These are phyloP conservation scores for Dactylellina drechsleri DNA, from an alignment of 2,329 filamentous ascomycete species.

Conservation along the genomic window DNA sequence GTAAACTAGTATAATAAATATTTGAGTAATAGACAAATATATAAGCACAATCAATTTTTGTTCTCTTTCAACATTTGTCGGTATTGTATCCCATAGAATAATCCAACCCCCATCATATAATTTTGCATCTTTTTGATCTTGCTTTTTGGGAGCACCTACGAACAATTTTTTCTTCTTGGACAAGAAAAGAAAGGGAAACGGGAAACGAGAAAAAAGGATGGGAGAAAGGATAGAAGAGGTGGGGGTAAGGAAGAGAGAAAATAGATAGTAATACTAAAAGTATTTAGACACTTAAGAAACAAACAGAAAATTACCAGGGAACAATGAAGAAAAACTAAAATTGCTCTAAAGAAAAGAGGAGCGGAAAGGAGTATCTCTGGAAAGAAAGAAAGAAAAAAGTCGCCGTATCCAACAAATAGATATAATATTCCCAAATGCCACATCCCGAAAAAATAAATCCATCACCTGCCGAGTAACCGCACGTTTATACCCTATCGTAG, in stretches of 20 bases:
- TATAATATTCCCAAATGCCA: conserved; percentile 28
- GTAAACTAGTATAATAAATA: no score
- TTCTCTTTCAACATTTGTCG: no score
- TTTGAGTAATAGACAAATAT: no score
- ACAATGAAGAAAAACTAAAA: conserved; percentile 13
- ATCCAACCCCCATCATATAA: no score
- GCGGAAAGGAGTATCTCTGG: conserved; percentile 43
- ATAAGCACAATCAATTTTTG: no score
- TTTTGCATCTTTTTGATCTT: no score
- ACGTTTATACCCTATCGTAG: conserved; percentile 43
- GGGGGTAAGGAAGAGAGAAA: background rate
- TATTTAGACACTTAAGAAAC: conserved; percentile 1
- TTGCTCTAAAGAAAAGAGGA: conserved; percentile 40
- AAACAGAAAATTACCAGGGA: background rate
- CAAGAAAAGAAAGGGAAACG: background rate
- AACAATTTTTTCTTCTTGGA: background rate
- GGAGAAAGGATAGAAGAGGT: background rate
- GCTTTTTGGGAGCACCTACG: background rate
- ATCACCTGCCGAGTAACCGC: background rate
- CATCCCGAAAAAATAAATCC: conserved; percentile 4
- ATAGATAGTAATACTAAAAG: conserved; percentile 37
- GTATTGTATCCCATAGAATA: no score
- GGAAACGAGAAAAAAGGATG: background rate
- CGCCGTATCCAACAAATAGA: conserved; percentile 48
- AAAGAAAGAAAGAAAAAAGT: conserved; percentile 32